Conservation (phyloP, 1,139 yeast species). For the Blastobotrys proliferans region DNA sequence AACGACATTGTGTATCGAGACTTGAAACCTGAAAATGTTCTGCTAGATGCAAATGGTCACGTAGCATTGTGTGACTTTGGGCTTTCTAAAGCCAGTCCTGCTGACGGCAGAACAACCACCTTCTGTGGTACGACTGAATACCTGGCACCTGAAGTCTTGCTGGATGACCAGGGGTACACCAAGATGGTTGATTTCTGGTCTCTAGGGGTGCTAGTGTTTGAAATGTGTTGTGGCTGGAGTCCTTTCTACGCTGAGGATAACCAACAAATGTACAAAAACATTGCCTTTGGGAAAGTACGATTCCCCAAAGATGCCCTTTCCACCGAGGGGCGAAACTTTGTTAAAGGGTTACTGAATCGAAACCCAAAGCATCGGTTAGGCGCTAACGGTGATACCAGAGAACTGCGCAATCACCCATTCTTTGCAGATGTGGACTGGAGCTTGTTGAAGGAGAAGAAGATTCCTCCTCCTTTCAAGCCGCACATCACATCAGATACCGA, state of each 20-base stretch:
- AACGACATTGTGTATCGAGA: slow-evolving; percentile 93
- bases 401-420: slow-evolving; percentile 84
- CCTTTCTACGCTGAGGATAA: slow-evolving; percentile 97
- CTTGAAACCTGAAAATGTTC: slow-evolving; percentile 88
- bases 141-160: slow-evolving; percentile 86
- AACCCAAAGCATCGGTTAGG: slow-evolving; percentile 95
- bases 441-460: slow-evolving; percentile 65
- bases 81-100: slow-evolving; percentile 83
- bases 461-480: slow-evolving; percentile 98
- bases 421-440: slow-evolving; percentile 91
- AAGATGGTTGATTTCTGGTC: slow-evolving; percentile 99
- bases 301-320: slow-evolving; percentile 94
- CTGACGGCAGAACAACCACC: slow-evolving; percentile 91
- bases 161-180: slow-evolving; percentile 94
- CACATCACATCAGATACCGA: slow-evolving; percentile 87
- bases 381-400: slow-evolving; percentile 85
- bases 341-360: slow-evolving; percentile 88
- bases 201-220: slow-evolving; percentile 84
- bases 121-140: slow-evolving; percentile 98
- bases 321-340: slow-evolving; percentile 89
- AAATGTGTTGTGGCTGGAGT: slow-evolving; percentile 99
- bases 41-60: slow-evolving; percentile 94
- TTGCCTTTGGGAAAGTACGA: slow-evolving; percentile 95
- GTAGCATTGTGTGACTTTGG: slow-evolving; percentile 97
- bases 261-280: slow-evolving; percentile 97